Evolutionary conservation across 192 early-diverging fungal genomes (phyloP).

Genomic region (Diversispora eburnea): DNA sequence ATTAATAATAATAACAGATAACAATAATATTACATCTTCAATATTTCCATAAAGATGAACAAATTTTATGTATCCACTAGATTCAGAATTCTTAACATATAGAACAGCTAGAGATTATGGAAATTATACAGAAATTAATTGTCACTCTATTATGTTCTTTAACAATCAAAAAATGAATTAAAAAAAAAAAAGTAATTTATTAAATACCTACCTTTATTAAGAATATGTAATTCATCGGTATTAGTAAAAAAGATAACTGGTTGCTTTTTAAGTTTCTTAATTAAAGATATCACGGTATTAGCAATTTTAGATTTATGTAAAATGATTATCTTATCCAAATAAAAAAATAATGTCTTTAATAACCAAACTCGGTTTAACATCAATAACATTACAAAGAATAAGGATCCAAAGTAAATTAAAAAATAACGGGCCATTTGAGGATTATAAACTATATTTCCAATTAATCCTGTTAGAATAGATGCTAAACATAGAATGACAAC

Average conservation of each 20-base stretch:
- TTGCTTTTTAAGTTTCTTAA: conserved; percentile 36
- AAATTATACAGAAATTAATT: background rate
- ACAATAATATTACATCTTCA: conserved; percentile 13
- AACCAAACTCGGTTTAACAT: conserved; percentile 44
- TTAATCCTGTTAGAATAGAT: conserved; percentile 34
- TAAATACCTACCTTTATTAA: conserved; percentile 42
- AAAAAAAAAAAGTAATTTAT: background rate
- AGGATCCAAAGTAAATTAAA: conserved; percentile 45
- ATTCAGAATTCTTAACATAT: conserved; percentile 50
- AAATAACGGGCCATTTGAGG: conserved; percentile 49
- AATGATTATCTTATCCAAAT: conserved; percentile 1
- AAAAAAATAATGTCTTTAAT: conserved; percentile 31
- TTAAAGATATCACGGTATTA: conserved; percentile 17
- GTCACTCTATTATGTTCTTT: background rate
- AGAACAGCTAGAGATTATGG: conserved; percentile 34
- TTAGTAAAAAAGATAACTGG: conserved; percentile 57
- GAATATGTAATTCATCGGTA: conserved; percentile 51
- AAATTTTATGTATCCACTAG: conserved; percentile 44
- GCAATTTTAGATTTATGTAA: conserved; percentile 16
- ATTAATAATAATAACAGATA: background rate
- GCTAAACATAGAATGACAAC: conserved; percentile 35
- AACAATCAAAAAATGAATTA: background rate
- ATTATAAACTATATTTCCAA: conserved; percentile 44
- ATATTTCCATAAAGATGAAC: conserved; percentile 47
- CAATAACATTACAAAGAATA: conserved; percentile 39